These are phyloP conservation scores for Ophiostoma ulmi DNA, from an alignment of 2,329 filamentous ascomycete species.

Conservation along the genomic window DNA sequence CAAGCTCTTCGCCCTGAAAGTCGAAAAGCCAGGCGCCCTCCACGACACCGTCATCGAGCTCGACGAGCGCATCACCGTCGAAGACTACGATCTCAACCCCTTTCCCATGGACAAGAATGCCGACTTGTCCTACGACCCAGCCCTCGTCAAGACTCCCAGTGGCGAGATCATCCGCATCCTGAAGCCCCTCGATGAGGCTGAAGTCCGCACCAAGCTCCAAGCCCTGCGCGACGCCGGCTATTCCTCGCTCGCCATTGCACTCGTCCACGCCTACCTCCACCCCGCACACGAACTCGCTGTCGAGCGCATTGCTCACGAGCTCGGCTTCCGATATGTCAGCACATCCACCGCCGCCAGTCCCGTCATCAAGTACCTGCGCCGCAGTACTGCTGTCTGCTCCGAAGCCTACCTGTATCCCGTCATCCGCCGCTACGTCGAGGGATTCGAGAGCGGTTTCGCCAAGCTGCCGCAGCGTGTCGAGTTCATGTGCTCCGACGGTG, in stretches of 20 bases:
- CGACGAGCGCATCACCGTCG: constrained; percentile 81
- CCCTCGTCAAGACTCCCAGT: constrained; percentile 44
- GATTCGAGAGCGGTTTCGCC: constrained; percentile 58
- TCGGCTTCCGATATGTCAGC: constrained; percentile 21
- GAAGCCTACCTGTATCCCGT: constrained; percentile 70
- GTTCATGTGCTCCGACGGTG: constrained; percentile 65
- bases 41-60: constrained; percentile 81
- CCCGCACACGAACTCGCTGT: constrained; percentile 27
- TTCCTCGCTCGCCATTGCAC: constrained; percentile 36
- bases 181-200: constrained; percentile 50
- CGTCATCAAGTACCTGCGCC: constrained; percentile 63
- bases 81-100: constrained; percentile 54
- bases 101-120: constrained; percentile 19
- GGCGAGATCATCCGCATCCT: constrained; percentile 43
- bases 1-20: constrained; percentile 84
- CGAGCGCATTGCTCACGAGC: constrained; percentile 22
- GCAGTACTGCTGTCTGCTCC: constrained; percentile 64
- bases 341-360: constrained; percentile 21
- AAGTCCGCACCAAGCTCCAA: constrained; percentile 53
- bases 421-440: constrained; percentile 64
- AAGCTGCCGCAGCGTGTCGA: constrained; percentile 53
- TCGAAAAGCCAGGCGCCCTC: constrained; percentile 77
- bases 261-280: constrained; percentile 27
- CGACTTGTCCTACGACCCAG: constrained; percentile 33
- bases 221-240: constrained; percentile 58